Percentiles rank a stretch among this genome's conserved stretches.
Evolutionary conservation across 2,329 filamentous ascomycete species (phyloP).

Genomic region (Dryadomyces sulphureus): DNA sequence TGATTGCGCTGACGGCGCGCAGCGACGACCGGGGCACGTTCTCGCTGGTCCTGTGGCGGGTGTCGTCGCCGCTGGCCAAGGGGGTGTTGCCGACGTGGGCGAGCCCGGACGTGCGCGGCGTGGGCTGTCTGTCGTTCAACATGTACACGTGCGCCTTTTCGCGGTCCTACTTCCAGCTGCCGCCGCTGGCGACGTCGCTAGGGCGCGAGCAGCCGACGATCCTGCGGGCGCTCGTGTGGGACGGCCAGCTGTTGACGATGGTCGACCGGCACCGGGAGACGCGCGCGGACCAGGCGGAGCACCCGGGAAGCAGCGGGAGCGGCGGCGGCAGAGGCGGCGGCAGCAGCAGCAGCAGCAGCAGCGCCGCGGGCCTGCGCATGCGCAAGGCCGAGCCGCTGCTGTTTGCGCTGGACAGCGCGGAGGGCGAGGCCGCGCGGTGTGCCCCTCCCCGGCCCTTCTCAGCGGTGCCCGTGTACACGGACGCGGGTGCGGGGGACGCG

Average conservation of each 20-base stretch:
- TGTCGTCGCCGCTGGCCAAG: not conserved
- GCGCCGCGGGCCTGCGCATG: too few relatives aligned
- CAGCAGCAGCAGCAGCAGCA: not conserved
- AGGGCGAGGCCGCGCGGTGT: slow-evolving; percentile 1
- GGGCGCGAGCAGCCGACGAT: not conserved
- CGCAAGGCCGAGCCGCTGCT: slow-evolving; percentile 7
- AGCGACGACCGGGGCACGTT: slow-evolving; percentile 6
- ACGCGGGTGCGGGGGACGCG: not conserved
- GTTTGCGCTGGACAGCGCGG: slow-evolving; percentile 9
- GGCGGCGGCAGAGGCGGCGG: slow-evolving; percentile 1
- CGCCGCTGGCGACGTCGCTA: slow-evolving; percentile 1
- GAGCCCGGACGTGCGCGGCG: not conserved
- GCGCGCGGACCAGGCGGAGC: too few relatives aligned
- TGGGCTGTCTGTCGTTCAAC: slow-evolving; percentile 9
- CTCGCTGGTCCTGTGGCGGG: slow-evolving; percentile 8
- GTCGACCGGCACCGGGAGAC: slow-evolving; percentile 7
- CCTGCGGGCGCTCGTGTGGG: slow-evolving; percentile 9
- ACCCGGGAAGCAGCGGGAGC: not conserved
- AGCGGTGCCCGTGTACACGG: slow-evolving; percentile 8
- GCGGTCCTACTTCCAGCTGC: slow-evolving; percentile 5
- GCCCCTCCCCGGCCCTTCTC: slow-evolving; percentile 4
- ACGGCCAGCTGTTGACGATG: slow-evolving; percentile 10
- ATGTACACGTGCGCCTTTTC: slow-evolving; percentile 7
- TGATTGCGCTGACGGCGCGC: slow-evolving; percentile 6
- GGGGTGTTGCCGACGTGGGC: not conserved